These are phyloP conservation scores for Neurospora sp. DNA, from an alignment of 495 filamentous ascomycete genomes.

Conservation along the genomic window DNA sequence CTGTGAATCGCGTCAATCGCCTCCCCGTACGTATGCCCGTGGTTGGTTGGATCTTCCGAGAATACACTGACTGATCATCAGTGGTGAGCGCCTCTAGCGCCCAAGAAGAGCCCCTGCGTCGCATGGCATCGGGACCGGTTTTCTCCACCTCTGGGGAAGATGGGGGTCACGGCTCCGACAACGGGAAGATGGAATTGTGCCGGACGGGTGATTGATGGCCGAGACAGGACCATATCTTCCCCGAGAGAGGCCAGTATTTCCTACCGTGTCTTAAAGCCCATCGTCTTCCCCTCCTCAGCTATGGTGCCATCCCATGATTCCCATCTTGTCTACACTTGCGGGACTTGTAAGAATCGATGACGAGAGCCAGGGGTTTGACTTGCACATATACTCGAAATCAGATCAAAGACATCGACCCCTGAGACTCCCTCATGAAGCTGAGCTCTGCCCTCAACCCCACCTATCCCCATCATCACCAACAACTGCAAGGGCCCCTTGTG, in stretches of 20 bases:
- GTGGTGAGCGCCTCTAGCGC: neutral
- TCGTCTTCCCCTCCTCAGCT: neutral
- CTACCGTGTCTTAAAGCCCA: neutral
- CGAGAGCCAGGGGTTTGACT: too few relatives aligned
- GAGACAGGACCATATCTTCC: neutral
- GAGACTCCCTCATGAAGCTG: neutral
- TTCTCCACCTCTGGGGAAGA: neutral
- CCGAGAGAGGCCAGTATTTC: neutral
- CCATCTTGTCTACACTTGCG: neutral
- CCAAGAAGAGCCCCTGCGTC: neutral
- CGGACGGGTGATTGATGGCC: neutral
- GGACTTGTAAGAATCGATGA: neutral
- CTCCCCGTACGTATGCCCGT: neutral
- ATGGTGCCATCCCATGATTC: neutral
- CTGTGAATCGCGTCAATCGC: neutral
- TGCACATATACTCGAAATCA: neutral
- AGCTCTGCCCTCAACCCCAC: neutral
- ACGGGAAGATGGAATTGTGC: neutral
- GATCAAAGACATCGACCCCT: neutral
- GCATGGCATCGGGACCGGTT: neutral
- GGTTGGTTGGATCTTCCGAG: neutral
- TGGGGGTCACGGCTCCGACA: slow-evolving; percentile 4
- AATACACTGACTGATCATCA: neutral
- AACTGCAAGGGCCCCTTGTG: neutral
- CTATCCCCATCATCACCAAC: neutral